Percentiles rank a stretch among this genome's conserved stretches.
Evolutionary conservation across 345 rosid species (phyloP).

Genomic region (Eucalyptus fibrosa): DNA sequence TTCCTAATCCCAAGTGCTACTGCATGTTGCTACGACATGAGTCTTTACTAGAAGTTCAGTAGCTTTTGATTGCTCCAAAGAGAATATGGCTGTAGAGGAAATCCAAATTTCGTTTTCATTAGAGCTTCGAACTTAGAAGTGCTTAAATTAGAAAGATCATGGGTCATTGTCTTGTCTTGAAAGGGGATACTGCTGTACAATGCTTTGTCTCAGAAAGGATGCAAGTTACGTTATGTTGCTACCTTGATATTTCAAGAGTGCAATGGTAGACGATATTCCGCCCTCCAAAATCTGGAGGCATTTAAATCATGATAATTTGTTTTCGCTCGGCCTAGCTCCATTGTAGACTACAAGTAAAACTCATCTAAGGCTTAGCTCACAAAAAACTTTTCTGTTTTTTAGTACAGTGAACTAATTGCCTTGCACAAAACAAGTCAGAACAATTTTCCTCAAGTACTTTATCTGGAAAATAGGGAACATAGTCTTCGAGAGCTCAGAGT

Average conservation of each 20-base stretch:
- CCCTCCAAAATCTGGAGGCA: neutral
- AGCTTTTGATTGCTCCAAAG: neutral
- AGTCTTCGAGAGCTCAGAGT: too few species aligned
- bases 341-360: neutral
- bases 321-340: neutral
- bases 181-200: neutral
- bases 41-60: neutral
- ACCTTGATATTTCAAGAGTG: neutral
- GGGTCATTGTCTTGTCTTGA: accelerated
- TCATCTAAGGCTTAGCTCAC: neutral
- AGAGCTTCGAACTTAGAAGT: neutral
- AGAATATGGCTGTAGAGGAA: neutral
- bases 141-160: neutral
- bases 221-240: neutral
- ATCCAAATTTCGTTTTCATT: neutral
- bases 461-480: too few species aligned
- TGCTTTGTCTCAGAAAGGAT: too few species aligned
- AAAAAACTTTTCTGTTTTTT: too few species aligned
- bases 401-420: too few species aligned
- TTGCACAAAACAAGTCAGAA: too few species aligned
- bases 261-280: neutral
- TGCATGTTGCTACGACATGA: neutral
- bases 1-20: neutral
- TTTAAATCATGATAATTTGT: neutral
- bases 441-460: too few species aligned